Base-by-base conservation (phyloP, 176 grass and related monocot genomes). In the Tillandsia fasciculata region DNA sequence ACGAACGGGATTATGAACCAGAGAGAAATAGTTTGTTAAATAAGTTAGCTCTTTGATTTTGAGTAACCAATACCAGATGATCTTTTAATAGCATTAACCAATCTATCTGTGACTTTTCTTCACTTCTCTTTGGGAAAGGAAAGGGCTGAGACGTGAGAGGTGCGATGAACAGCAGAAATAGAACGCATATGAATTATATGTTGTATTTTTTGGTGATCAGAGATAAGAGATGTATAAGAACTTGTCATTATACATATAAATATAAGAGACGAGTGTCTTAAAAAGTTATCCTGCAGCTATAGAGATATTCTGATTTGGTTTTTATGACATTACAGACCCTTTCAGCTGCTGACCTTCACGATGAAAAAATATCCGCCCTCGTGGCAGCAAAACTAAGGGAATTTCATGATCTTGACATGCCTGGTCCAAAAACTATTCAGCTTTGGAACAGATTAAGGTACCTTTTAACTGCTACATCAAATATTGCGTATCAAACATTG, bases 361-460 rank as follows among this genome's bases (percentile, higher is more conserved):
- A 94, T 78, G 90, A 84, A 53, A 87, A 86, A 67, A 82, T 94
- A 88, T 99, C 90, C 77, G 77, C 82, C 50, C 85, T 84, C n/a
- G 64, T 99, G n/a, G 90, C 87, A 7, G 77, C 78, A 65, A 99
- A 99, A 82, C 64, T 99, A 78, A 83, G 84, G 64, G 95, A 99
- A 52, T 99, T 99, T 64, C 95, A 99, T 76, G 86, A 50, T 72
- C 90, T 99, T 57, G 82, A 94, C 67, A 99, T 99, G 90, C 90
- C 95, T 77, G 87, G 95, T 51, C 78, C 77, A 8, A 90, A 85
- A 84, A 72, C 66, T 72, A 76, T 86, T 10, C 84, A 86, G 47
- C 70, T 99, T 63, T 99, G 95, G 95, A 72, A 86, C 69, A 85
- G 95, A 86, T 68, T 99, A 26, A 94, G 87, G 95, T 99, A 86